A percentile compares a stretch with the other conserved stretches of the same genome.
Evolutionary conservation across 805 yeast genomes (phyloP).

Genomic region (Cyberlindnera sargentensis): DNA sequence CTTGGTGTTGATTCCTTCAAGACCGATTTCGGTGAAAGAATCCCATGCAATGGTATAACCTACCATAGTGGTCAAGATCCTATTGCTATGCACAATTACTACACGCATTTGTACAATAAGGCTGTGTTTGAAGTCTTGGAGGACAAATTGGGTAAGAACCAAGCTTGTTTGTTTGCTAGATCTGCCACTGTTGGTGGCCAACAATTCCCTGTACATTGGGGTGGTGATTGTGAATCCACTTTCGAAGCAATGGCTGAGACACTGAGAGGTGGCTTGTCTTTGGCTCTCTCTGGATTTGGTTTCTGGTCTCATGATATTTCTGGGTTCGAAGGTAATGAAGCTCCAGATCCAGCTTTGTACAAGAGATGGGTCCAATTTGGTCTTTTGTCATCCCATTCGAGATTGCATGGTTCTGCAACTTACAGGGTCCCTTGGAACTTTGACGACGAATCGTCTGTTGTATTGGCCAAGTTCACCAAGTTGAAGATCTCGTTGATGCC

Average conservation of each 20-base stretch:
- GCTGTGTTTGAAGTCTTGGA: constrained; percentile 18
- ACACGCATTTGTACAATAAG: constrained; percentile 17
- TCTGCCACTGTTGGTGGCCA: constrained; percentile 20
- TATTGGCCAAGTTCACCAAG: constrained; percentile 15
- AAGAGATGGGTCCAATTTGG: constrained; percentile 21
- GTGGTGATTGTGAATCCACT: constrained; percentile 21
- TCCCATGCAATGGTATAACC: constrained; percentile 14
- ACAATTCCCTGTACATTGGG: constrained; percentile 22
- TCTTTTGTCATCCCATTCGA: constrained; percentile 18
- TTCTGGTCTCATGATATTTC: constrained; percentile 22
- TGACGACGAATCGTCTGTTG: constrained; percentile 18
- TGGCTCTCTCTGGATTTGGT: constrained; percentile 18
- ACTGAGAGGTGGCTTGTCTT: constrained; percentile 18
- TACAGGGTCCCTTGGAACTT: constrained; percentile 22
- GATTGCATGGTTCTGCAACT: constrained; percentile 18
- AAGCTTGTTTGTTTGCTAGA: constrained; percentile 19
- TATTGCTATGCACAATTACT: constrained; percentile 16
- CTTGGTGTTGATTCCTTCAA: constrained; percentile 20
- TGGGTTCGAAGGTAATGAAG: constrained; percentile 16
- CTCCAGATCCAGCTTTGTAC: constrained; percentile 18
- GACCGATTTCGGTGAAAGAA: constrained; percentile 21
- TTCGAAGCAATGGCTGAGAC: constrained; percentile 21
- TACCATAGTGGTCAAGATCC: constrained; percentile 13
- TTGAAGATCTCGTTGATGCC: constrained; percentile 19
- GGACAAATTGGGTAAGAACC: constrained; percentile 15